A percentile compares a stretch with the other conserved stretches of the same genome.
Conservation (phyloP, 371 early-diverging fungal species). For the Coemansia sp. region DNA sequence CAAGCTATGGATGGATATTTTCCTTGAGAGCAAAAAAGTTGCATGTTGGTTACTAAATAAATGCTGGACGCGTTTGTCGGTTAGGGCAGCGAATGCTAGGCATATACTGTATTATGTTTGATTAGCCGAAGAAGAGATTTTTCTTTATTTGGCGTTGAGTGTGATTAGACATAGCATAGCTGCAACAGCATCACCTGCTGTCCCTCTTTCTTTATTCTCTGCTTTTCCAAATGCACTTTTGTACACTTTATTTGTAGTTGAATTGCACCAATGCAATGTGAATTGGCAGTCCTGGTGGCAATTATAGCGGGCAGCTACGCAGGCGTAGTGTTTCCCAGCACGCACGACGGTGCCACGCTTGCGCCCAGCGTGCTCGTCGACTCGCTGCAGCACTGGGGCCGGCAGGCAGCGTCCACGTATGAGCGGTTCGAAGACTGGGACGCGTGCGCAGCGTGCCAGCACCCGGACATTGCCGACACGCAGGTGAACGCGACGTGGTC, state of each 20-base stretch:
- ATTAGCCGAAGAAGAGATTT: too few species aligned
- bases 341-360: neutral
- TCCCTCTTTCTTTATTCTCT: too few species aligned
- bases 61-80: too few species aligned
- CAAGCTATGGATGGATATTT: too few species aligned
- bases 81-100: neutral
- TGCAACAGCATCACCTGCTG: neutral
- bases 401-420: constrained; percentile 29
- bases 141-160: neutral
- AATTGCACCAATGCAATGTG: too few species aligned
- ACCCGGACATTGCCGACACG: constrained; percentile 9
- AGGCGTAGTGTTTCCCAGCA: neutral
- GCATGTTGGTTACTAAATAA: too few species aligned
- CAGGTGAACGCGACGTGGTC: constrained; percentile 20
- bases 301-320: neutral
- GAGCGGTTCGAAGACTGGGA: constrained; percentile 34
- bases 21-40: too few species aligned
- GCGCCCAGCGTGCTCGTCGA: neutral
- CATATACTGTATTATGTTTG: neutral
- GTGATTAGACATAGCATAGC: neutral
- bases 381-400: constrained; percentile 15
- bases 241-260: too few species aligned
- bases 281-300: too few species aligned
- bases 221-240: too few species aligned
- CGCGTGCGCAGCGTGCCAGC: constrained; percentile 13